Conservation (phyloP, 306 rosid species). For the Lablab purpureus region DNA sequence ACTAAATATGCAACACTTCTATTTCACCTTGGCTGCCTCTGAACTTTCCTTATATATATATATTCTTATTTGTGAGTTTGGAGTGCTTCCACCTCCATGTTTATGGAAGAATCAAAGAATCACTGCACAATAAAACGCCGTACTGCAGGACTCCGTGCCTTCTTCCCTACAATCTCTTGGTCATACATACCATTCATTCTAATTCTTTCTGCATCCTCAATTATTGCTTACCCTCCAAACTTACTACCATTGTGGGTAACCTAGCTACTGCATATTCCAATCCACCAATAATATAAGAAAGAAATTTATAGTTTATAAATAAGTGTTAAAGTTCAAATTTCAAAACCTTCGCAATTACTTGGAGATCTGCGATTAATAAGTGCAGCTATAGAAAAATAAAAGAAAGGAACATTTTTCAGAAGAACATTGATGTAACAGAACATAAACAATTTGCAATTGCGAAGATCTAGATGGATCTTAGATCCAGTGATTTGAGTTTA, state of each 20-base stretch:
- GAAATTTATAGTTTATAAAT: too few relatives aligned
- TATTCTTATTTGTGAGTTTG: neutral
- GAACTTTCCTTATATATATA: neutral
- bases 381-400: neutral
- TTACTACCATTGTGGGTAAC: neutral
- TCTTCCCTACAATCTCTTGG: neutral
- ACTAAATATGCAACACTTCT: too few relatives aligned
- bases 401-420: neutral
- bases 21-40: too few relatives aligned
- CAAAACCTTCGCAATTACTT: neutral
- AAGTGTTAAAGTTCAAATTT: neutral
- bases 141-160: neutral
- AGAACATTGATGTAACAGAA: neutral
- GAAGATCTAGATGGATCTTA: conserved; percentile 39
- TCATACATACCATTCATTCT: neutral
- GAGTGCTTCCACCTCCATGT: neutral
- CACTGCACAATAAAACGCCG: neutral
- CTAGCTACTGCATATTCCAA: too few relatives aligned
- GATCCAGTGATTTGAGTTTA: conserved; percentile 44
- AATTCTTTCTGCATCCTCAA: neutral
- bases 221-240: neutral
- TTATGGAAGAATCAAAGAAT: neutral
- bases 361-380: conserved; percentile 39
- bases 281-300: too few relatives aligned
- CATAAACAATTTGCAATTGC: neutral